Percentiles rank a stretch among this genome's conserved stretches.
Conservation (phyloP, 2,329 filamentous ascomycete genomes). For the Fusarium goolgardi region DNA sequence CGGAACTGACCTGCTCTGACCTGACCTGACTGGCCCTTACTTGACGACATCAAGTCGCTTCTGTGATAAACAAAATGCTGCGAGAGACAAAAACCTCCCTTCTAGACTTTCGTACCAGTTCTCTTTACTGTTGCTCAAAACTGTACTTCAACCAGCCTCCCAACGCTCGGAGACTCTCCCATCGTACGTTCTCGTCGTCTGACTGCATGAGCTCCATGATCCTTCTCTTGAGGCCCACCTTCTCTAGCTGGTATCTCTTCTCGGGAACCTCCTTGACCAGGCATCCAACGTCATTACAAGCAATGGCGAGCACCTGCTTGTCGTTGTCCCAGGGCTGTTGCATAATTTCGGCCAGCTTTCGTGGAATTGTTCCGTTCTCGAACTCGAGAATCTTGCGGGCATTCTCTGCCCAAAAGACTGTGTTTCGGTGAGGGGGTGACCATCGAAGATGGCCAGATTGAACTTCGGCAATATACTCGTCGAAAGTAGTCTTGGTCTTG, state of each 20-base stretch:
- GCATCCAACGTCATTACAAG: constrained; percentile 90
- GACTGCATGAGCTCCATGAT: constrained; percentile 96
- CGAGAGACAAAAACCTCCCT: constrained; percentile 18
- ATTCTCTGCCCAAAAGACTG: constrained; percentile 92
- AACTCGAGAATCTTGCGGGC: constrained; percentile 87
- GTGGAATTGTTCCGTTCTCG: constrained; percentile 80
- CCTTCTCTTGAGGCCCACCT: constrained; percentile 82
- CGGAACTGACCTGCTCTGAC: constrained; percentile 20
- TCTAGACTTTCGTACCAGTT: constrained; percentile 14
- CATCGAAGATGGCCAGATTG: constrained; percentile 88
- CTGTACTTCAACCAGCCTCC: constrained; percentile 74
- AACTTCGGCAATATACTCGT: constrained; percentile 90
- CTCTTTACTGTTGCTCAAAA: constrained; percentile 60
- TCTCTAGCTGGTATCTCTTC: constrained; percentile 82
- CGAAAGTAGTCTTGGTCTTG: constrained; percentile 80
- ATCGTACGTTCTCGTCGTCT: constrained; percentile 86
- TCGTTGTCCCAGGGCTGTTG: constrained; percentile 79
- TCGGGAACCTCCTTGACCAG: constrained; percentile 91
- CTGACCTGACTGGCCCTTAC: constrained; percentile 1
- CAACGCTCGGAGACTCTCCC: constrained; percentile 90
- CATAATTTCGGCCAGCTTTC: constrained; percentile 87
- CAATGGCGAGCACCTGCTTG: constrained; percentile 90
- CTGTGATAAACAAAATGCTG: constrained; percentile 41
- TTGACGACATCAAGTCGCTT: constrained; percentile 38
- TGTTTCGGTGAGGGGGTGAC: constrained; percentile 90